A percentile compares a stretch with the other conserved stretches of the same genome.
These are phyloP conservation scores for Dacryopinax spathularia DNA, from an alignment of 768 basidiomycete genomes.

Conservation along the genomic window DNA sequence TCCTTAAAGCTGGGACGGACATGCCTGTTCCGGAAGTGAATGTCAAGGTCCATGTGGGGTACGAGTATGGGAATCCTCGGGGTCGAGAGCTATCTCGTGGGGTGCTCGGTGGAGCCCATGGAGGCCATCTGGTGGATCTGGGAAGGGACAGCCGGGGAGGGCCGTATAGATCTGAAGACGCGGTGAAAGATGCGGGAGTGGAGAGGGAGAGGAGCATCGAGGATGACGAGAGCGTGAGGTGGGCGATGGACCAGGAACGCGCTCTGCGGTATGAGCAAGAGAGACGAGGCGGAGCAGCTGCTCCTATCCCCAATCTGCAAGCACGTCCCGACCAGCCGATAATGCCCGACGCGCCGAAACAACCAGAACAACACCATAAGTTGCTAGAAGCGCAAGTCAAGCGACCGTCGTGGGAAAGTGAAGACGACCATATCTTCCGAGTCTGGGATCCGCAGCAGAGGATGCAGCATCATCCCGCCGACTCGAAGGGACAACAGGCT, in stretches of 20 bases:
- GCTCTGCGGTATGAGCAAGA: not conserved
- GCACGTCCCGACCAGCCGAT: not conserved
- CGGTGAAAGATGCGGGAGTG: too few species aligned
- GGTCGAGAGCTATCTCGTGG: too few species aligned
- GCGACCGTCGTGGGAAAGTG: not conserved
- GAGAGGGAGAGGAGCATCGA: not conserved
- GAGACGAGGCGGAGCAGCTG: not conserved
- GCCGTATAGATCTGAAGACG: too few species aligned
- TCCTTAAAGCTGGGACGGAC: too few species aligned
- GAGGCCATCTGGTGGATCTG: too few species aligned
- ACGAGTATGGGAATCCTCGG: too few species aligned
- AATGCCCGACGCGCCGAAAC: not conserved
- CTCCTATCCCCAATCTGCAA: not conserved
- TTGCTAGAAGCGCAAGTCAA: not conserved
- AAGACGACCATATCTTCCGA: not conserved
- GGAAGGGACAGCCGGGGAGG: too few species aligned
- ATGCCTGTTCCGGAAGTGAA: too few species aligned
- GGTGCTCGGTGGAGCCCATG: too few species aligned
- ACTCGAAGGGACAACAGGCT: not conserved
- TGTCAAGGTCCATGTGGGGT: too few species aligned
- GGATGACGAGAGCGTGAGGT: not conserved
- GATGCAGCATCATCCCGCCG: not conserved
- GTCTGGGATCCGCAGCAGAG: not conserved
- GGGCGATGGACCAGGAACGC: not conserved
- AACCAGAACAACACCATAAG: not conserved